Conservation (phyloP, 306 rosid species). For the Lablab purpureus region DNA sequence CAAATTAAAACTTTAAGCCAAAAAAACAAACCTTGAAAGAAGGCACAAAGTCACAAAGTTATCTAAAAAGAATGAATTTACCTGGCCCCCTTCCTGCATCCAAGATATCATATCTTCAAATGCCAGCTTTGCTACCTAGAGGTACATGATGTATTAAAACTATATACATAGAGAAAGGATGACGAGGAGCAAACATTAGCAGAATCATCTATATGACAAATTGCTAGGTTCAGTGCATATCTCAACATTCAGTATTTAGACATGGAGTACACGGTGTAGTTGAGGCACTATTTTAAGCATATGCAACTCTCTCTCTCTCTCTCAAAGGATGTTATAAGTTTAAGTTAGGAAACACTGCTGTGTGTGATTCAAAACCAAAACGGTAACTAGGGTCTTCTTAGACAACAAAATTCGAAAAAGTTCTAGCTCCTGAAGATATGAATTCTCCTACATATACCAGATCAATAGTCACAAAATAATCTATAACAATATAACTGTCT, state of each 20-base stretch:
- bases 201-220: slow-evolving; percentile 39
- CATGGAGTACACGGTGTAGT: background rate
- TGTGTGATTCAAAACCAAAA: background rate
- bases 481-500: no score
- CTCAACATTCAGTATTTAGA: background rate
- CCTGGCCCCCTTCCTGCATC: slow-evolving; percentile 99
- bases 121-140: slow-evolving; percentile 97
- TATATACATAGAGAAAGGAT: slow-evolving; percentile 64
- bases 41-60: slow-evolving; percentile 33
- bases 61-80: slow-evolving; percentile 54
- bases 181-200: slow-evolving; percentile 57
- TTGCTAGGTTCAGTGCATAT: slow-evolving; percentile 1
- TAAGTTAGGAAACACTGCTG: background rate
- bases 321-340: background rate
- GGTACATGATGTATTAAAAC: slow-evolving; percentile 82
- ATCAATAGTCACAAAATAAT: background rate
- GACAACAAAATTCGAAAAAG: background rate
- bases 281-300: background rate
- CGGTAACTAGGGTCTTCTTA: background rate
- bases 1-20: slow-evolving; percentile 38
- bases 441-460: background rate
- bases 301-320: background rate
- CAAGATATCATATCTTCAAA: slow-evolving; percentile 99
- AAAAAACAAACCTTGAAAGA: slow-evolving; percentile 26
- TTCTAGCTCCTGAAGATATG: background rate